Evolutionary conservation across 225 moss, liverwort and hornwort species (phyloP).

Genomic region (Climacium dendroides): DNA sequence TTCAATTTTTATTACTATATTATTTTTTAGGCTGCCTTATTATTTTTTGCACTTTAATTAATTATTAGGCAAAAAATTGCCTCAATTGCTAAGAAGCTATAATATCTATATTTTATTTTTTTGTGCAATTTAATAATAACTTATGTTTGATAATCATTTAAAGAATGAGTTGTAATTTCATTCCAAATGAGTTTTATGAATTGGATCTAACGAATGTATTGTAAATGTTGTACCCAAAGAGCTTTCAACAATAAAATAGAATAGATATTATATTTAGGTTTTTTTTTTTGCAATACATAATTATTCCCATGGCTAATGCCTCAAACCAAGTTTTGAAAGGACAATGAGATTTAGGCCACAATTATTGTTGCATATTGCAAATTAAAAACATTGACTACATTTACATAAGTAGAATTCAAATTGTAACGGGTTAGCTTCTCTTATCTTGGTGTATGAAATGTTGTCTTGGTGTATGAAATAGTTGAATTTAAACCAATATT

Average conservation of each 20-base stretch:
- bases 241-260: neutral
- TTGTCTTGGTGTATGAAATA: too few species aligned
- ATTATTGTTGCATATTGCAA: neutral
- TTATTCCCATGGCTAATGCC: accelerated
- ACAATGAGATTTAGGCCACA: accelerated
- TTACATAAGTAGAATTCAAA: too few species aligned
- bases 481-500: too few species aligned
- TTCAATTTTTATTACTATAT: too few species aligned
- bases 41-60: too few species aligned
- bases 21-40: too few species aligned
- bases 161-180: neutral
- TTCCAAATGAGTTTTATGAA: neutral
- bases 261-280: accelerated
- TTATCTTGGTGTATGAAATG: too few species aligned
- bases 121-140: neutral
- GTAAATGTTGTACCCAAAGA: too few species aligned
- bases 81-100: accelerated
- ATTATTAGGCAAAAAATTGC: too few species aligned
- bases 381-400: too few species aligned
- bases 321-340: too few species aligned
- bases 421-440: too few species aligned
- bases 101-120: accelerated
- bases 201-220: neutral
- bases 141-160: neutral
- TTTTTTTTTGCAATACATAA: neutral